Conservation (phyloP, 257 asterid genomes). For the Primulina huaijiensis region DNA sequence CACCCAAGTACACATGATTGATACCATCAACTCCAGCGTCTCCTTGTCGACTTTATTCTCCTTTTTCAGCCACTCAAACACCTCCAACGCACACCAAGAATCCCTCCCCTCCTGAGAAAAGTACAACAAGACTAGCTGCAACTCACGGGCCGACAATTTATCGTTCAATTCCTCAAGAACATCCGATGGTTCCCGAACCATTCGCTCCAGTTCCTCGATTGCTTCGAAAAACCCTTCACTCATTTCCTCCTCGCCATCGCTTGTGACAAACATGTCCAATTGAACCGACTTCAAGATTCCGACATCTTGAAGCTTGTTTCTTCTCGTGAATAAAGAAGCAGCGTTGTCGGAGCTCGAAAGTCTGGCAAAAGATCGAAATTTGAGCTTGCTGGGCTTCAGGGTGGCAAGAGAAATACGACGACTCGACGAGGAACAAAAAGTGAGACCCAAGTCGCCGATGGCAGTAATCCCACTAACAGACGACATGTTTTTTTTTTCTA, state of each 20-base stretch:
- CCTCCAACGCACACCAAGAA: conserved; percentile 95
- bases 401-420: conserved; percentile 24
- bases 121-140: conserved; percentile 83
- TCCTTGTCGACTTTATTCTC: conserved; percentile 94
- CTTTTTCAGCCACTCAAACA: conserved; percentile 92
- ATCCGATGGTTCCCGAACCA: conserved; percentile 93
- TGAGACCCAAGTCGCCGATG: conserved; percentile 34
- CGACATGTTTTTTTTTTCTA: conserved; percentile 30
- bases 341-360: conserved; percentile 17
- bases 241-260: conserved; percentile 82
- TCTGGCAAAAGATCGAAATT: conserved; percentile 23
- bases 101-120: conserved; percentile 97
- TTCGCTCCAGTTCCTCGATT: conserved; percentile 84
- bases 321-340: conserved; percentile 15
- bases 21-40: conserved; percentile 94
- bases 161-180: conserved; percentile 91
- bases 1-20: conserved; percentile 90
- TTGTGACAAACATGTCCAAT: conserved; percentile 63
- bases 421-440: conserved; percentile 25
- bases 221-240: conserved; percentile 89
- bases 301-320: conserved; percentile 27
- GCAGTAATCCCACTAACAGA: conserved; percentile 40
- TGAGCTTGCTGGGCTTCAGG: conserved; percentile 27
- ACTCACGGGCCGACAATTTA: conserved; percentile 68
- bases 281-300: conserved; percentile 59